Base-by-base conservation (phyloP, 108 stramenopile genomes). In the Mediolabrus comicus region DNA sequence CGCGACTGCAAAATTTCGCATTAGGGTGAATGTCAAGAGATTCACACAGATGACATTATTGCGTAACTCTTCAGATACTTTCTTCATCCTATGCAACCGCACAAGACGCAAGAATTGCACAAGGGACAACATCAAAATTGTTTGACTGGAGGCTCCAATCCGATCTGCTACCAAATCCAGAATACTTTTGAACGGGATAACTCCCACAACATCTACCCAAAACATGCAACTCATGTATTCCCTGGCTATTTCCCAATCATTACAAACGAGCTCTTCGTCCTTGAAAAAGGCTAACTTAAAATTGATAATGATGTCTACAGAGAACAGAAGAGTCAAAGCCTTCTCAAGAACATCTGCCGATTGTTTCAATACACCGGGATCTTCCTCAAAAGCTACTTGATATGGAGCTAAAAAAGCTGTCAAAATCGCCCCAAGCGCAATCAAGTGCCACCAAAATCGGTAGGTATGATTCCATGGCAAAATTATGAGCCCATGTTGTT, bases 281-380 rank as follows among this genome's bases (percentile, higher is more conserved):
- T 79, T 34, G 59, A 67, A 83, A 55, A 53, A 86, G 1, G 83
- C 87, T 35, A 86, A 33, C 27, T 83, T 72, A 53, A 88, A 88
- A 51, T 82, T 75, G 46, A 86, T 31, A 3, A 84, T 16, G 6
- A 88, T 86, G 38, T 88, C 87, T n/a, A 80, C n/a, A 2, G 54
- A 14, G 53, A 88, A 84, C 5, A 86, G 60, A 17, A 67, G 22
- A 7, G 69, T 75, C 38, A 88, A 56, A 0, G 62, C 24, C 32
- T 64, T 82, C 24, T 83, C 85, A 7, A 82, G 32, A 53, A 84
- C 56, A 61, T 82, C 77, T 30, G 51, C 57, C 11, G 35, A 69
- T 27, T 54, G 62, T 10, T 59, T 38, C 10, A 82, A 55, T 3
- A 60, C 61, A 2, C 64, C 84, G 5, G 67, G 55, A 43, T 63